These are phyloP conservation scores for Rhytidiadelphus loreus DNA, from an alignment of 225 moss, liverwort and hornwort species.

Conservation along the genomic window DNA sequence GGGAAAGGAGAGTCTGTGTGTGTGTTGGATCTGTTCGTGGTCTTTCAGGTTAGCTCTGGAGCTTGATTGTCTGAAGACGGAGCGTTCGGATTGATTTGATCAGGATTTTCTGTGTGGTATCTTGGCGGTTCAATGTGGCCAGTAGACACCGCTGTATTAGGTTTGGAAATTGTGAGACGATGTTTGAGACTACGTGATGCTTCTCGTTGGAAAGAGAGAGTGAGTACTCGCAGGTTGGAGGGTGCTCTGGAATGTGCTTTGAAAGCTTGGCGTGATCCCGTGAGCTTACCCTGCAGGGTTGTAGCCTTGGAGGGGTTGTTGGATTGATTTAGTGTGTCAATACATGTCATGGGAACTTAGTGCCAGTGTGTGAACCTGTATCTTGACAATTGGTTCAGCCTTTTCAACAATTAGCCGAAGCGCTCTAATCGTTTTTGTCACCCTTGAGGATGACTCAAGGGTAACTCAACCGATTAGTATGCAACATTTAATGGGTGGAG, in stretches of 20 bases:
- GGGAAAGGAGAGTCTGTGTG: not conserved
- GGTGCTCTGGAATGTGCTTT: not conserved
- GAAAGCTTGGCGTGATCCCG: not conserved
- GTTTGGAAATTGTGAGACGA: not conserved
- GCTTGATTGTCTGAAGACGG: not conserved
- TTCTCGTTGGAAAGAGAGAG: not conserved
- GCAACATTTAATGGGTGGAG: not conserved
- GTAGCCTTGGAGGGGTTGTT: not conserved
- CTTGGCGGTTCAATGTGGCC: constrained; percentile 1
- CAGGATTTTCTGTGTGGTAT: not conserved
- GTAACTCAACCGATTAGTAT: not conserved
- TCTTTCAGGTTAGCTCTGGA: not conserved
- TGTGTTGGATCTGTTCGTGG: constrained; percentile 2
- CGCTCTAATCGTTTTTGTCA: not conserved
- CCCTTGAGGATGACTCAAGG: not conserved
- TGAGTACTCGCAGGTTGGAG: not conserved
- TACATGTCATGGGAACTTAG: not conserved
- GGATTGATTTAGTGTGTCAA: not conserved
- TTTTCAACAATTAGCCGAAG: not conserved
- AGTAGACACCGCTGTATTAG: not conserved
- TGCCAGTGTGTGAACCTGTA: not conserved
- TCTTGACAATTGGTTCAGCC: not conserved
- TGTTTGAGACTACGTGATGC: not conserved
- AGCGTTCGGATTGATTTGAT: not conserved
- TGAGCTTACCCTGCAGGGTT: not conserved